Conservation (phyloP, 192 early-diverging fungal genomes). For the Podila verticillata region DNA sequence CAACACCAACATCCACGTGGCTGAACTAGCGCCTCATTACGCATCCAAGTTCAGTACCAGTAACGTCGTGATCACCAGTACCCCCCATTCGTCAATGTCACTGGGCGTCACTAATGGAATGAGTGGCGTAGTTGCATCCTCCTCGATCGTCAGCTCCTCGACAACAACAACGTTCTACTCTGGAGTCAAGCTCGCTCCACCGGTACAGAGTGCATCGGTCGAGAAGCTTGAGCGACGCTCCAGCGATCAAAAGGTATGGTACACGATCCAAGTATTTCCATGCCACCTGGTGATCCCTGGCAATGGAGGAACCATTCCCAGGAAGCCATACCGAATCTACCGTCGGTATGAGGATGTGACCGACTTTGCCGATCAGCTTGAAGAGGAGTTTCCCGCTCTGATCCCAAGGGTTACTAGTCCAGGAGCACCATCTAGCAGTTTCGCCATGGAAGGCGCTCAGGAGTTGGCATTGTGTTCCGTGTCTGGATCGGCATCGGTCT, state of each 20-base stretch:
- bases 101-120: neutral
- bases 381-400: conserved; percentile 33
- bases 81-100: neutral
- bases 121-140: neutral
- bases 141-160: neutral
- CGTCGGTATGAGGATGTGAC: conserved; percentile 42
- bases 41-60: conserved; percentile 10
- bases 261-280: conserved; percentile 38
- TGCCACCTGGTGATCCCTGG: conserved; percentile 15
- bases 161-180: conserved; percentile 40
- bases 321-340: conserved; percentile 34
- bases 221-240: conserved; percentile 7
- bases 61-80: neutral
- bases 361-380: conserved; percentile 49
- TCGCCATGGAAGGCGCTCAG: neutral
- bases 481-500: neutral
- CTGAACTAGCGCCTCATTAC: conserved; percentile 8
- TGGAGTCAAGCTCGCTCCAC: conserved; percentile 44
- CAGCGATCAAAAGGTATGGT: conserved; percentile 35
- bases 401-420: neutral
- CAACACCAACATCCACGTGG: neutral
- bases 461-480: neutral
- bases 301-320: neutral
- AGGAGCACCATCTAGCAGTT: too few relatives aligned
- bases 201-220: conserved; percentile 30